Evolutionary conservation across 306 rosid genomes (phyloP).

Genomic region (Medicago lupulina): DNA sequence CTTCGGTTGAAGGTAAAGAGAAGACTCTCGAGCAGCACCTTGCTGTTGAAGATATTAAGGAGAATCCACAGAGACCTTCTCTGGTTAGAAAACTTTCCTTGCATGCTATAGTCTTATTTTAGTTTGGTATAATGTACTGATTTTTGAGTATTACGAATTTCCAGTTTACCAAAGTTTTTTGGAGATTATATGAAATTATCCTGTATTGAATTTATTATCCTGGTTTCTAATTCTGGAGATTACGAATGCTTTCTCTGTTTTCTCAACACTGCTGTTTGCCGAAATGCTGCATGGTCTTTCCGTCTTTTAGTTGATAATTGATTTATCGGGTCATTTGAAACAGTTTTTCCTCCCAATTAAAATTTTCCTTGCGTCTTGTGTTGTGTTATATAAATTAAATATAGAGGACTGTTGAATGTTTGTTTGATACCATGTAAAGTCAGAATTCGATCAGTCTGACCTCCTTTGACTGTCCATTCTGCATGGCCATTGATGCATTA

Average conservation of each 20-base stretch:
- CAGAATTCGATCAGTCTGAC: slow-evolving; percentile 7
- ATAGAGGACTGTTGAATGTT: background rate
- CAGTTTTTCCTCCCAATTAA: slow-evolving; percentile 12
- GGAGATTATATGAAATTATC: slow-evolving; percentile 15
- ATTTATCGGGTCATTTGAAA: slow-evolving; percentile 4
- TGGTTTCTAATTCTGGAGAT: slow-evolving; percentile 14
- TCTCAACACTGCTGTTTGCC: background rate
- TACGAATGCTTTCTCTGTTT: slow-evolving; percentile 15
- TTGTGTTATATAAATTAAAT: slow-evolving; percentile 21
- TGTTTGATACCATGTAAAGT: background rate
- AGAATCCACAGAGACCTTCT: slow-evolving; percentile 69
- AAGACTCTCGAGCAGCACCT: slow-evolving; percentile 61
- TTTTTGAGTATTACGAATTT: background rate
- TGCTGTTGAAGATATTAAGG: slow-evolving; percentile 65
- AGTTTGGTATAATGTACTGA: background rate
- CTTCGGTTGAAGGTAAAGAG: slow-evolving; percentile 58
- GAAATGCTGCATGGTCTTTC: slow-evolving; percentile 15
- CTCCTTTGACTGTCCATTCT: slow-evolving; percentile 4
- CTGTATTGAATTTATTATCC: slow-evolving; percentile 4
- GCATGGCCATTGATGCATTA: background rate
- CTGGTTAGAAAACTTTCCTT: slow-evolving; percentile 54
- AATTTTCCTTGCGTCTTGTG: slow-evolving; percentile 12
- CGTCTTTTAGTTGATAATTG: slow-evolving; percentile 25
- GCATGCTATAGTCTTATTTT: background rate
- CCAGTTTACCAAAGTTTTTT: background rate